Evolutionary conservation across 2,329 filamentous ascomycete species (phyloP), one percentile per base, ranked within the genome.

Genomic region (Penicillium sp.): DNA sequence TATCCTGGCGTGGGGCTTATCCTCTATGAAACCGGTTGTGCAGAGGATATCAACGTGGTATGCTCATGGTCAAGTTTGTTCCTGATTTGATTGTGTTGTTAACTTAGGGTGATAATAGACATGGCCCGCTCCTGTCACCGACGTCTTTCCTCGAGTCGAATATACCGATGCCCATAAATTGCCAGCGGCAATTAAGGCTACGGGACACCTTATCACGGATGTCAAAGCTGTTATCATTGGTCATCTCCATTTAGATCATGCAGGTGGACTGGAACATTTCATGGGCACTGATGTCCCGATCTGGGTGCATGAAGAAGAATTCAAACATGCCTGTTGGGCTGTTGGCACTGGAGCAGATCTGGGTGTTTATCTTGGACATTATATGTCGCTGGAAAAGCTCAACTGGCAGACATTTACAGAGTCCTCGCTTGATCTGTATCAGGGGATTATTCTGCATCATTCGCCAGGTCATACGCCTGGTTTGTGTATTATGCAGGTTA

Each of bases 201-300:
- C 71, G 1, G 74, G 76, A n/a, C 66, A 80, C 47, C 70, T 74
- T 46, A 75, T 81, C 48, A 73, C 75, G 46, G 77, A 81, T 60
- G 66, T 81, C 26, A 79, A 80, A 60, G 71, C 73, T 20, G 70
- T 80, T 9, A 72, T 81, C 3, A 71, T 80, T 18, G 75, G 78
- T 2, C 78, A 81, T 52, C 64, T 81, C 29, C 77, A 80, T 59
- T 58, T 79, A 2, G 78, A 81, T 56, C 78, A 81, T 57, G 78
- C 79, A 0, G 79, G 78, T 2, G 78, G 79, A 0, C 63, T 80
- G 1, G 76, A 79, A 46, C 70, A 79, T 50, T 81, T 81, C 44
- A 37, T 72, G 2, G 68, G 69, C 37, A 77, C 70, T 5, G 72
- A 75, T 27, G 66, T 80, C 6, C 75, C 76, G 5, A 78, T 79